A percentile compares a stretch with the other conserved stretches of the same genome.
phyloP scores from a whole-genome alignment of 163 green algal genomes.

The Trebouxiophyceae sp. region DNA sequence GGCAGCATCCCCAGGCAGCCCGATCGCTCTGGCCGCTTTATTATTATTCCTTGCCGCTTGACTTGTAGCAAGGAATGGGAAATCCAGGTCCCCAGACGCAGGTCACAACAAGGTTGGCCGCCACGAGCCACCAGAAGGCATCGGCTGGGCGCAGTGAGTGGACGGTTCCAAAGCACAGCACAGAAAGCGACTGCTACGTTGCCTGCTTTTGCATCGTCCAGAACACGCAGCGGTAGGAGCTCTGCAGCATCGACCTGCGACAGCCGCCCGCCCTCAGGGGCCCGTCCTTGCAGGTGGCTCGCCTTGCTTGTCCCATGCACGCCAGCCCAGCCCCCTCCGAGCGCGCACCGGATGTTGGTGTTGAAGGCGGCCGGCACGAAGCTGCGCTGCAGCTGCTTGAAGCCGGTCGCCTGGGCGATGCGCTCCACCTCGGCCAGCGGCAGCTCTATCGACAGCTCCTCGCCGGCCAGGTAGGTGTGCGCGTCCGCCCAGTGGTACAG shows the following conservation, averaged over 20 bases:
- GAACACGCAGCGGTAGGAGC: constrained; percentile 28
- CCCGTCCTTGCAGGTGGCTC: neutral
- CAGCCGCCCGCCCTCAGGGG: neutral
- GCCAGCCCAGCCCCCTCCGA: neutral
- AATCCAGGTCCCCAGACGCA: no score
- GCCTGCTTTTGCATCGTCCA: constrained; percentile 35
- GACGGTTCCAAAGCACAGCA: no score
- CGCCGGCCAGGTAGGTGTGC: constrained; percentile 33
- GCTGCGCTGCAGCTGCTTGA: constrained; percentile 17
- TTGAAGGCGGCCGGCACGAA: constrained; percentile 26
- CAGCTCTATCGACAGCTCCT: constrained; percentile 73
- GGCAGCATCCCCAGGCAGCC: no score
- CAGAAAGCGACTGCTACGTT: no score
- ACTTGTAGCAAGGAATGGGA: no score
- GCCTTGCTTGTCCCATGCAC: neutral
- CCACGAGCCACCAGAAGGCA: no score
- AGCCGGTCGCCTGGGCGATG: constrained; percentile 35
- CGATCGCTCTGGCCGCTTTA: no score
- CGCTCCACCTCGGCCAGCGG: constrained; percentile 58
- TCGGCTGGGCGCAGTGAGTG: no score
- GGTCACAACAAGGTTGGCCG: no score
- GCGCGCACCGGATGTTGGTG: constrained; percentile 19
- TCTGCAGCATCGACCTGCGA: constrained; percentile 24
- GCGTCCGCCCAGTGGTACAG: constrained; percentile 91
- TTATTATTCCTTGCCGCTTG: no score